Base-by-base conservation (phyloP, 169 alveolate genomes). In the Theileria parva region DNA sequence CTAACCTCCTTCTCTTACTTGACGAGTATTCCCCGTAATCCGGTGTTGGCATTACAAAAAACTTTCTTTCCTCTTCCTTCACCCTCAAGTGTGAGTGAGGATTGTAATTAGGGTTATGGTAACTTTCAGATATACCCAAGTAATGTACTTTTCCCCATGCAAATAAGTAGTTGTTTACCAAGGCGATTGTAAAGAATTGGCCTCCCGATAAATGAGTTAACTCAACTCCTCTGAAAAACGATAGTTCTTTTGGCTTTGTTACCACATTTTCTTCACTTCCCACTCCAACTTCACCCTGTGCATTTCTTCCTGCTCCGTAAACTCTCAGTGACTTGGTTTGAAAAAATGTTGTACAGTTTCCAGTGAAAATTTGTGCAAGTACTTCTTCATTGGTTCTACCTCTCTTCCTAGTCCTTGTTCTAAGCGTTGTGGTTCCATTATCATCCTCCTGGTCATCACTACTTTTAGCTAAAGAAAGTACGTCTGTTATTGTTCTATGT, bases 271-370 rank as follows among this genome's bases (percentile, higher is more conserved):
- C 93, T 27, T 78, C 88, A 34, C 86, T 44, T 21, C 86, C 87
- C 4, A 83, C 79, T 17, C 96, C 96, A 37, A 93, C 80, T 68
- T 93, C 95, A 2, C 93, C 94, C 60, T 92, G 92, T 0, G 94
- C 96, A 78, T 93, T 93, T 59, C 96, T 88, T 25, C 96, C 96
- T 30, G 92, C 87, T 21, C 93, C 96, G 74, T 85, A 93, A 0
- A 89, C 85, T 48, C 89, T 86, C 17, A 86, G 39, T 4, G 64
- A 32, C 12, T 86, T 89, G 9, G 92, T 79, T 48, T 89, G 95
- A 32, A 93, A 67, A 75, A 89, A 93, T 23, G 95, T 93, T 44
- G 95, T 87, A 44, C 93, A 89, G 50, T 92, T 89, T 4, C 96
- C 96, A 66, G 94, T 88, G 55, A 86, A 79, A 4, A 93, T 79